These are phyloP conservation scores for Proliferodiscus dingleyae DNA, from an alignment of 2,329 filamentous ascomycete species.

Conservation along the genomic window DNA sequence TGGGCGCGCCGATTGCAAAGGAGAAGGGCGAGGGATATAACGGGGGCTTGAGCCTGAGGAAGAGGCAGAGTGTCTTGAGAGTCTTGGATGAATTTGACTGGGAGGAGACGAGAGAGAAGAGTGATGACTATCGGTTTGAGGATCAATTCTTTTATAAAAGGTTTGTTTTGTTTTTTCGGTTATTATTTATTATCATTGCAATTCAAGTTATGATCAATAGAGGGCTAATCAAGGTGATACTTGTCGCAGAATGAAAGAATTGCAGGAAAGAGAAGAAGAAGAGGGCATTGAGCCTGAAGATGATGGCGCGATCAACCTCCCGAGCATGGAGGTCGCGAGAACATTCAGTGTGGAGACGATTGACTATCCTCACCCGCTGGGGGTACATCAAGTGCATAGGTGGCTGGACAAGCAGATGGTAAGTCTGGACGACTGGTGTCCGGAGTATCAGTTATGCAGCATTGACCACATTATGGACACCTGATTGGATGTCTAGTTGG, in stretches of 20 bases:
- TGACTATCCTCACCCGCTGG: constrained; percentile 29
- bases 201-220: neutral
- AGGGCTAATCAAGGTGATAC: neutral
- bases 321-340: constrained; percentile 24
- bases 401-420: constrained; percentile 23
- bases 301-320: constrained; percentile 25
- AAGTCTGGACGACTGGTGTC: constrained; percentile 24
- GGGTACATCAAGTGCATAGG: constrained; percentile 28
- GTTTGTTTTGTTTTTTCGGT: constrained; percentile 16
- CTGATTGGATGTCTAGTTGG: neutral
- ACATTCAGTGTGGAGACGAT: constrained; percentile 31
- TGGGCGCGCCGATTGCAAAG: constrained; percentile 32
- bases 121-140: constrained; percentile 22
- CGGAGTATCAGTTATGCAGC: constrained; percentile 23
- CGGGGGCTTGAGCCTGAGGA: constrained; percentile 36
- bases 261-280: constrained; percentile 19
- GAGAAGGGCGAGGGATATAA: constrained; percentile 29
- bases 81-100: constrained; percentile 28
- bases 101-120: constrained; percentile 17
- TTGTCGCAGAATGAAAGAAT: constrained; percentile 21
- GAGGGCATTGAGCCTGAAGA: constrained; percentile 19
- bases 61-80: constrained; percentile 31
- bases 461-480: constrained; percentile 8
- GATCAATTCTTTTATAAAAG: constrained; percentile 30
- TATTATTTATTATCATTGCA: too few relatives aligned